These are phyloP conservation scores for Eucalyptus polyanthemos DNA, from an alignment of 345 rosid genomes.

Conservation along the genomic window DNA sequence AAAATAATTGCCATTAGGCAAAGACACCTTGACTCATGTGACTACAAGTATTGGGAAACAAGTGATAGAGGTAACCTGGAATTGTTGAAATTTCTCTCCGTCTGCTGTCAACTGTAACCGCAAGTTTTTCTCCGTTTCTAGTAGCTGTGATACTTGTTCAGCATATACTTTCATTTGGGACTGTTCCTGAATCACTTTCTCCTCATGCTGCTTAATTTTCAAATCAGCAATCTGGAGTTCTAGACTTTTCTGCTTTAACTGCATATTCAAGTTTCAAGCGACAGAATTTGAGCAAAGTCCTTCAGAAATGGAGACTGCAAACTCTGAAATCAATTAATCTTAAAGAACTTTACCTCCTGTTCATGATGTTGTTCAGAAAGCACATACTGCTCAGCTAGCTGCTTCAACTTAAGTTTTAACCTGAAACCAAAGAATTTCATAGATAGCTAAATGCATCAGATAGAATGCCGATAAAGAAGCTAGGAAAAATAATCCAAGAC, in stretches of 20 bases:
- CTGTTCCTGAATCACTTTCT: conserved; percentile 71
- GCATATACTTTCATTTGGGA: conserved; percentile 88
- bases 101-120: conserved; percentile 81
- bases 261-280: conserved; percentile 13
- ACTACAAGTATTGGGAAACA: background rate
- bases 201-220: conserved; percentile 79
- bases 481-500: background rate
- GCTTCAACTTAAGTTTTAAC: conserved; percentile 76
- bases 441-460: background rate
- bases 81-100: conserved; percentile 91
- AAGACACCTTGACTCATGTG: background rate
- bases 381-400: conserved; percentile 75
- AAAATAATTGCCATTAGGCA: background rate
- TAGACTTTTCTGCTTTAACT: conserved; percentile 78
- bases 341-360: conserved; percentile 37
- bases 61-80: conserved; percentile 40
- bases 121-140: conserved; percentile 80
- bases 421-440: conserved; percentile 15
- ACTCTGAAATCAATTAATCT: background rate
- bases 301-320: background rate
- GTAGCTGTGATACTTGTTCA: conserved; percentile 75
- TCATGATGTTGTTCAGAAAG: conserved; percentile 76
- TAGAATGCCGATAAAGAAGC: background rate
- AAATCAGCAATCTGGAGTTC: conserved; percentile 78
- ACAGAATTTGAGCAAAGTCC: background rate